phyloP scores from a whole-genome alignment of 495 filamentous ascomycete species.

The Penicillium riverlandense region DNA sequence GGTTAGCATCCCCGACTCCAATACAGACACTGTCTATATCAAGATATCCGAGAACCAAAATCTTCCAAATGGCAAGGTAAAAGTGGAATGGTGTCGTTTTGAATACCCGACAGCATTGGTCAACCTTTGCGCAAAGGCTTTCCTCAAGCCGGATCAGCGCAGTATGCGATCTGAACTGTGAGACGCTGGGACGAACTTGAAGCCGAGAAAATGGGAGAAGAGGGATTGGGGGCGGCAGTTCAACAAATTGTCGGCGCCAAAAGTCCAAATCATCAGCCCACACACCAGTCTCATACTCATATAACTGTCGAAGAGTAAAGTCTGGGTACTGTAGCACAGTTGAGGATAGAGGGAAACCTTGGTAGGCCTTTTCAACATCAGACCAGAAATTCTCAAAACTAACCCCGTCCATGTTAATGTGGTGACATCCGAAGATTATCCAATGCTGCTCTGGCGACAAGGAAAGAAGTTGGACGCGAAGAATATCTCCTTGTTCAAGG shows the following conservation, averaged over 20 bases:
- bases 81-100: conserved; percentile 36
- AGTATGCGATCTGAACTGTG: conserved; percentile 5
- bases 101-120: conserved; percentile 7
- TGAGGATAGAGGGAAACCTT: conserved; percentile 6
- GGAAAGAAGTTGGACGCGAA: conserved; percentile 20
- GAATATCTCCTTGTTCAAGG: conserved; percentile 20
- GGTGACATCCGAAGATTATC: conserved; percentile 31
- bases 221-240: conserved; percentile 22
- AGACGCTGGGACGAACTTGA: conserved; percentile 3
- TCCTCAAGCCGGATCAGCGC: conserved; percentile 8
- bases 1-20: conserved; percentile 37
- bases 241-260: conserved; percentile 25
- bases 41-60: conserved; percentile 18
- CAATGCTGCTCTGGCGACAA: conserved; percentile 11
- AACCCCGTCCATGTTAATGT: conserved; percentile 44
- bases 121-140: conserved; percentile 8
- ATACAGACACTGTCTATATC: conserved; percentile 29
- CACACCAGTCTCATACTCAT: conserved; percentile 7
- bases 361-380: conserved; percentile 35
- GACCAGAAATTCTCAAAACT: conserved; percentile 30
- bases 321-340: conserved; percentile 16
- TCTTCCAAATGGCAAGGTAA: conserved; percentile 29
- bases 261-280: conserved; percentile 19
- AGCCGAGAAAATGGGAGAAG: conserved; percentile 24
- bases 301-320: conserved; percentile 16